Evolutionary conservation across 176 grass and related monocot species (phyloP), one percentile per base, ranked within the genome.

Genomic region (Paspalum vaginatum): DNA sequence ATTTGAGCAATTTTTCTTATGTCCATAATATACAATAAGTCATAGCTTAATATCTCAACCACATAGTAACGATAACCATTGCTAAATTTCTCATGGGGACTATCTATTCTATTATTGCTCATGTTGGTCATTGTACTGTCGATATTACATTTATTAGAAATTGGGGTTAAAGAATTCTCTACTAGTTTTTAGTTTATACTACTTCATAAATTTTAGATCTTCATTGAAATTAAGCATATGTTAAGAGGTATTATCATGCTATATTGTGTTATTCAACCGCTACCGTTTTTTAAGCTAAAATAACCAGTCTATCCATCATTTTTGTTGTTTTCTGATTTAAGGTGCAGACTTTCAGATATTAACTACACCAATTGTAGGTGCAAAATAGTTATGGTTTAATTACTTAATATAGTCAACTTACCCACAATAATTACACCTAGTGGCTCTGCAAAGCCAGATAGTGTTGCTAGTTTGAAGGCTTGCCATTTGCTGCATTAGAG

Each of bases 361-460:
- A 11, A 38, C 9, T 12, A 37, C 38, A 39, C 16, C 24, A 53
- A 68, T 70, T 22, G 38, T 61, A 59, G 46, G 12, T 4, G 16
- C 4, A 62, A 75, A 81, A 51, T 14, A 70, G 6, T 5, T 32
- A 32, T 10, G 6, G 39, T 61, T 69, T 21, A 60, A 70, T 52
- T 72, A 78, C 42, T 62, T 49, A 22, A 64, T 72, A 27, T 11
- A 49, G 55, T 56, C 6, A 85, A 75, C 92, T 16, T 89, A 98
- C 95, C 95, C 70, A 98, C 92, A 75, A 91, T 70, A 69, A 98
- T 86, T 50, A 95, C 95, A 65, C 89, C 95, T 45, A 98, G 39
- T 40, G 95, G 92, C n/a, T 98, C 95, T 11, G 95, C 95, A 58
- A 98, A 98, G 46, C 95, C 95, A 61, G 95, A 85, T 60, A 98